Base-by-base conservation (phyloP, 768 basidiomycete genomes). In the Cyclocybe cylindracea region DNA sequence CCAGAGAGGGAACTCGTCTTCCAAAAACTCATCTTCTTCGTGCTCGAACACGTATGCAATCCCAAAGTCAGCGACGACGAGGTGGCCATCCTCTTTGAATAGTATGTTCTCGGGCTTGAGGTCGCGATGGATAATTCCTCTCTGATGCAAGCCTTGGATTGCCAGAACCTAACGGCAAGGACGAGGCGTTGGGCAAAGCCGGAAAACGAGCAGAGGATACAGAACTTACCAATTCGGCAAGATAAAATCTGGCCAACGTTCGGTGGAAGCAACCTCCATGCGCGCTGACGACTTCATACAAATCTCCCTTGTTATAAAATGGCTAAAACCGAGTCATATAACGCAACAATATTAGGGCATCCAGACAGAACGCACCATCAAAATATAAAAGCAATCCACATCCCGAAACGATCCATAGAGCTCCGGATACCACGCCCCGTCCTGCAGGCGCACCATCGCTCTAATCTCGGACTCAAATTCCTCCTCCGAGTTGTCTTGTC, bases 51-150 rank as follows among this genome's bases (percentile, higher is more conserved):
- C 33, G 77, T 77, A 50, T 83, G 73, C 50, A 83, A 86, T 50
- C 89, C 89, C 61, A 14, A 58, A 57, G 40, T 60, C 61, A 16
- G 61, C 61, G 4, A 62, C 36, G 13, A 62, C 40, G n/a, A 60
- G 19, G 43, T 60, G 58, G 10, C 58, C 54, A 44, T 48, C 55
- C 1, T 53, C 48, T 11, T 42, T 53, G 48, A 98, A 87, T 18
- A 98, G 77, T 38, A 98, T 87, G 65, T 97, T 98, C 74, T 97
- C 95, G 2, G 95, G 95, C 68, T 98, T 98, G 63, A 98, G 83
- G 68, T 98, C 95, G 19, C 96, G 89, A 71, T 98, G 95, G 53
- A 94, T 90, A 70, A 98, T 95, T 55, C 58, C 58, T 35, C 35
- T 31, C 29, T 56, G 44, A 39, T 62, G 61, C 7, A 62, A 33